These are phyloP conservation scores for Paraphaeosphaeria minitans DNA, from an alignment of 2,329 filamentous ascomycete species.

Conservation along the genomic window DNA sequence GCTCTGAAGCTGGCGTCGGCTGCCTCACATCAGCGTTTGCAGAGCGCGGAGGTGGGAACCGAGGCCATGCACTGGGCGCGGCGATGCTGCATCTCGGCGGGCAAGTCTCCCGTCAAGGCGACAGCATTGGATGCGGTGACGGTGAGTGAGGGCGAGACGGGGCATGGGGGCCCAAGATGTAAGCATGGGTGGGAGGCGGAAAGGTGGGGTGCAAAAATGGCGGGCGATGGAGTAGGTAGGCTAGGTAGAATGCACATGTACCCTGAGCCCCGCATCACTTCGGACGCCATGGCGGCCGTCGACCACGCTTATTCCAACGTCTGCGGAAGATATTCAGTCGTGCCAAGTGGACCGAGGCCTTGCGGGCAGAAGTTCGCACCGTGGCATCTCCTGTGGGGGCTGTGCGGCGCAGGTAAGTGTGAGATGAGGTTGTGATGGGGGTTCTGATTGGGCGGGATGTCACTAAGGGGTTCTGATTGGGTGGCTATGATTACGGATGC, in stretches of 20 bases:
- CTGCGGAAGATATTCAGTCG: background rate
- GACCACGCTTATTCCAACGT: background rate
- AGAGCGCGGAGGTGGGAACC: background rate
- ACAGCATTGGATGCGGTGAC: background rate
- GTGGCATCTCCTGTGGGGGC: background rate
- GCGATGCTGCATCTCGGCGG: background rate
- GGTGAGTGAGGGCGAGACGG: background rate
- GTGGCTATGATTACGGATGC: too few species aligned
- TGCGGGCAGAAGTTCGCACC: background rate
- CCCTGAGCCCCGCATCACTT: background rate
- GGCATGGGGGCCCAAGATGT: background rate
- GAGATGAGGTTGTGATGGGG: background rate
- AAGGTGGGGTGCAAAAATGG: background rate
- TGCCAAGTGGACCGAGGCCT: background rate
- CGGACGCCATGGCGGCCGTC: background rate
- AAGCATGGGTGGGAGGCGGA: background rate
- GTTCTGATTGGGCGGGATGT: too few species aligned
- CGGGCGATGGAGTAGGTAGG: background rate
- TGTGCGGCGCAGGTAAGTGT: conserved; percentile 1
- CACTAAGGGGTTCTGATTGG: background rate
- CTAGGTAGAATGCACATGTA: background rate
- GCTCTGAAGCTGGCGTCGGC: background rate
- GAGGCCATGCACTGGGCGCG: background rate
- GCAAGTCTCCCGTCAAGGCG: background rate
- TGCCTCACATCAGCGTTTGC: background rate